These are phyloP conservation scores for Torrubiellomyces zombiae DNA, from an alignment of 2,329 filamentous ascomycete genomes.

Conservation along the genomic window DNA sequence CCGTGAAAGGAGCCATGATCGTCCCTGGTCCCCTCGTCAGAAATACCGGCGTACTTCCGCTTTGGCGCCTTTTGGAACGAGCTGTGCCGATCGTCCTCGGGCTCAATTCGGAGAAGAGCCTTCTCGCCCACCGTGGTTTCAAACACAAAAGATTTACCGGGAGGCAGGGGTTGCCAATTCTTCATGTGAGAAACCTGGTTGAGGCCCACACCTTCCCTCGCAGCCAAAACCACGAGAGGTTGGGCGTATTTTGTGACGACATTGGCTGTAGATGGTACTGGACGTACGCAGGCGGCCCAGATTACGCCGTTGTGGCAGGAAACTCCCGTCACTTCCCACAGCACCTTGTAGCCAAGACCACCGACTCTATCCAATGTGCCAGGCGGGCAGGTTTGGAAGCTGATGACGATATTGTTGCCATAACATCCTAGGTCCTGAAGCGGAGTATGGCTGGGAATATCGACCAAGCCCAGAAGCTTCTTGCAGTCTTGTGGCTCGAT, in stretches of 20 bases:
- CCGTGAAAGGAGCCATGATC: slow-evolving; percentile 17
- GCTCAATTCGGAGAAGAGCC: slow-evolving; percentile 63
- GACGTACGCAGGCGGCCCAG: slow-evolving; percentile 71
- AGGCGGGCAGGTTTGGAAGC: slow-evolving; percentile 55
- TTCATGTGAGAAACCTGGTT: slow-evolving; percentile 68
- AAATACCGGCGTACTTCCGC: slow-evolving; percentile 38
- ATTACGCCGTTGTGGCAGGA: slow-evolving; percentile 63
- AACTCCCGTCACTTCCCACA: slow-evolving; percentile 67
- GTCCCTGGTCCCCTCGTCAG: slow-evolving; percentile 19
- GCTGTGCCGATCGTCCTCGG: slow-evolving; percentile 50
- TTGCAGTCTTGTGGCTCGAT: slow-evolving; percentile 56
- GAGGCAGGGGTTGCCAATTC: slow-evolving; percentile 63
- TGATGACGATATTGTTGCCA: slow-evolving; percentile 84
- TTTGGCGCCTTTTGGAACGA: slow-evolving; percentile 42
- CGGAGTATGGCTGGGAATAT: slow-evolving; percentile 42
- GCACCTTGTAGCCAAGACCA: slow-evolving; percentile 67
- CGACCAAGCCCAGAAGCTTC: slow-evolving; percentile 52
- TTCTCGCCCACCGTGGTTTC: slow-evolving; percentile 80
- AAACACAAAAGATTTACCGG: slow-evolving; percentile 57
- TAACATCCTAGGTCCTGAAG: slow-evolving; percentile 63
- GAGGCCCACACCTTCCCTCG: slow-evolving; percentile 58
- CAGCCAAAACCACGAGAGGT: slow-evolving; percentile 69
- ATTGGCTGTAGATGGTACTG: slow-evolving; percentile 47
- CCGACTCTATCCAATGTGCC: slow-evolving; percentile 69
- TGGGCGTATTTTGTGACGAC: slow-evolving; percentile 66